Evolutionary conservation across 169 alveolate species (phyloP), one percentile per base, ranked within the genome.

Genomic region (Cryptosporidium sp.): DNA sequence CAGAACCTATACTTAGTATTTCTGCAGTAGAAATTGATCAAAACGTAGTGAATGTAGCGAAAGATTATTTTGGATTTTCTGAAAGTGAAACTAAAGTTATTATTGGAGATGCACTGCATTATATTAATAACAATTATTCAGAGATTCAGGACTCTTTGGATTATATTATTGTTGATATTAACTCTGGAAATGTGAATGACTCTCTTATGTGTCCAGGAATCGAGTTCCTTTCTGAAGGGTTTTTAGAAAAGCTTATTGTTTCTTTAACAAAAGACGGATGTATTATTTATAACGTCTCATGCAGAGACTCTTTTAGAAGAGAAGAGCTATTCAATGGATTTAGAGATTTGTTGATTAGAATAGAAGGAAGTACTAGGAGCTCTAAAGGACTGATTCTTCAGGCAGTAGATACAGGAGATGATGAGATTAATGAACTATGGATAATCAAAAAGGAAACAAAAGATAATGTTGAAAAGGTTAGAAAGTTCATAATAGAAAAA

Each of bases 351-450:
- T 18, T 48, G n/a, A 31, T 5, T 16, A 43, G 21, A n/a, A 21
- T 67, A 6, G 71, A n/a, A 35, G 31, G n/a, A 31, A 43, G 14
- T 0, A 35, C 43, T 39, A 41, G 31, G 48, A 35, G 39, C 23
- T 51, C 62, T 10, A 39, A 43, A 21, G 80, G 52, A 29, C 52
- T 43, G 18, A 10, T 31, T 18, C 55, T 80, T 18, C 71, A 80
- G 52, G 18, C 68, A 43, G 21, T 80, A 62, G 80, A 59, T 16
- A 80, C 68, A 35, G 75, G 80, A 43, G 68, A 80, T 12, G 89
- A 80, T 10, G 89, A 80, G n/a, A 65, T 80, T n/a, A 80, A 80
- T 62, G 89, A 80, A 29, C 31, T 80, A 9, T 80, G 89, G 89
- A 37, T 80, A 39, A 80, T 80, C 29, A 59, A 80, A 50, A 65